These are phyloP conservation scores for Phytophthora tentaculata DNA, from an alignment of 352 stramenopile species.

Conservation along the genomic window DNA sequence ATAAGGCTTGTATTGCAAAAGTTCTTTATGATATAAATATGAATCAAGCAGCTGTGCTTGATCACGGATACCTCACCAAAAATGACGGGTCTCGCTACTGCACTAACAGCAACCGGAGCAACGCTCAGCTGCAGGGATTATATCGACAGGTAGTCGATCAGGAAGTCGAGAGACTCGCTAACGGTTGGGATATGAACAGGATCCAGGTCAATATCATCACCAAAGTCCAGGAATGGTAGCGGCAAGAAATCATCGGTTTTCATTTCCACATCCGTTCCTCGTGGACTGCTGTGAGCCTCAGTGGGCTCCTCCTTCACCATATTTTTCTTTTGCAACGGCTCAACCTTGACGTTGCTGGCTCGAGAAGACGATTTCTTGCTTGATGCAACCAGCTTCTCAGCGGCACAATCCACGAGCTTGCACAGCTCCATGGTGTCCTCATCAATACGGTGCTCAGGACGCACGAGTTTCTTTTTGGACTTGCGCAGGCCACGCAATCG, in stretches of 20 bases:
- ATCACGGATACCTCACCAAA: slow-evolving; percentile 35
- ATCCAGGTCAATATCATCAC: slow-evolving; percentile 54
- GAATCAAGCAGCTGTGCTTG: slow-evolving; percentile 30
- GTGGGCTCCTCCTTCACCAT: slow-evolving; percentile 26
- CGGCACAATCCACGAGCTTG: slow-evolving; percentile 58
- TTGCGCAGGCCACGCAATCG: slow-evolving; percentile 70
- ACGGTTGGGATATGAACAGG: slow-evolving; percentile 57
- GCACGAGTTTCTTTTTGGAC: slow-evolving; percentile 73
- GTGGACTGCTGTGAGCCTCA: slow-evolving; percentile 32
- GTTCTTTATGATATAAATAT: slow-evolving; percentile 49
- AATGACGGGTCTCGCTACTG: slow-evolving; percentile 33
- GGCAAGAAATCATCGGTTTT: slow-evolving; percentile 51
- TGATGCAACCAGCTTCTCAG: slow-evolving; percentile 49
- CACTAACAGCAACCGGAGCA: slow-evolving; percentile 34
- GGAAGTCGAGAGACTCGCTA: slow-evolving; percentile 70
- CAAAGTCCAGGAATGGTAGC: slow-evolving; percentile 51
- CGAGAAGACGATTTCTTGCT: slow-evolving; percentile 27
- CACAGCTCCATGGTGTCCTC: slow-evolving; percentile 68
- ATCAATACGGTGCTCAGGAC: slow-evolving; percentile 61
- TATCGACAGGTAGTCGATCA: slow-evolving; percentile 68
- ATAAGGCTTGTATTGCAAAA: slow-evolving; percentile 35
- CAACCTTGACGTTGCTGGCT: slow-evolving; percentile 24
- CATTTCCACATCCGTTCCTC: slow-evolving; percentile 39
- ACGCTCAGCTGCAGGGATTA: slow-evolving; percentile 28
- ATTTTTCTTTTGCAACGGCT: slow-evolving; percentile 38